Evolutionary conservation across 1,284 basidiomycete genomes (phyloP).

Genomic region (Phenoliferia sp.): DNA sequence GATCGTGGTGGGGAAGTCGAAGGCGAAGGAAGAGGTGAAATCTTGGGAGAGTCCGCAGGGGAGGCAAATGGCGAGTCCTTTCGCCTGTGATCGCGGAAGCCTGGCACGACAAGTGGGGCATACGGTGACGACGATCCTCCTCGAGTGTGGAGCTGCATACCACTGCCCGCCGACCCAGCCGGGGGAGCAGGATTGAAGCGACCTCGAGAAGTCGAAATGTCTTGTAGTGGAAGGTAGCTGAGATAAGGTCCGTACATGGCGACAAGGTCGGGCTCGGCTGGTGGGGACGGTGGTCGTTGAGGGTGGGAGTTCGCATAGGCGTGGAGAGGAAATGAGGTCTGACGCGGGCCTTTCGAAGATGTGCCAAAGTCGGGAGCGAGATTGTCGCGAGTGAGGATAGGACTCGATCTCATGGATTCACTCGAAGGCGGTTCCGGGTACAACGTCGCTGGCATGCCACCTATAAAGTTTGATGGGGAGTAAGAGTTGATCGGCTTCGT

Average conservation of each 20-base stretch:
- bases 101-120: slow-evolving; percentile 23
- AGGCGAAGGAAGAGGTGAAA: slow-evolving; percentile 9
- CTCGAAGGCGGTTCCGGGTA: slow-evolving; percentile 9
- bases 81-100: slow-evolving; percentile 20
- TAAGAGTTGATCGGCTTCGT: slow-evolving; percentile 3
- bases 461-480: slow-evolving; percentile 6
- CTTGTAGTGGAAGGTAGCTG: background rate
- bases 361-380: slow-evolving; percentile 29
- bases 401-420: background rate
- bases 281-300: slow-evolving; percentile 8
- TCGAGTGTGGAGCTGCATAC: background rate
- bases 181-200: slow-evolving; percentile 19
- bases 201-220: background rate
- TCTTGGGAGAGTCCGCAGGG: slow-evolving; percentile 19
- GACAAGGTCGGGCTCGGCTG: slow-evolving; percentile 1
- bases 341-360: slow-evolving; percentile 3
- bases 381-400: background rate
- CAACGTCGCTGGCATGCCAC: slow-evolving; percentile 22
- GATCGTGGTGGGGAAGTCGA: slow-evolving; percentile 10
- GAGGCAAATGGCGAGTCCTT: slow-evolving; percentile 22
- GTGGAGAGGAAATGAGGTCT: slow-evolving; percentile 5
- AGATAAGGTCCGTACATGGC: slow-evolving; percentile 1
- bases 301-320: slow-evolving; percentile 8
- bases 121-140: background rate
- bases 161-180: background rate